A percentile compares a stretch with the other conserved stretches of the same genome.
Conservation (phyloP, 805 yeast species). For the Candida vaughaniae region DNA sequence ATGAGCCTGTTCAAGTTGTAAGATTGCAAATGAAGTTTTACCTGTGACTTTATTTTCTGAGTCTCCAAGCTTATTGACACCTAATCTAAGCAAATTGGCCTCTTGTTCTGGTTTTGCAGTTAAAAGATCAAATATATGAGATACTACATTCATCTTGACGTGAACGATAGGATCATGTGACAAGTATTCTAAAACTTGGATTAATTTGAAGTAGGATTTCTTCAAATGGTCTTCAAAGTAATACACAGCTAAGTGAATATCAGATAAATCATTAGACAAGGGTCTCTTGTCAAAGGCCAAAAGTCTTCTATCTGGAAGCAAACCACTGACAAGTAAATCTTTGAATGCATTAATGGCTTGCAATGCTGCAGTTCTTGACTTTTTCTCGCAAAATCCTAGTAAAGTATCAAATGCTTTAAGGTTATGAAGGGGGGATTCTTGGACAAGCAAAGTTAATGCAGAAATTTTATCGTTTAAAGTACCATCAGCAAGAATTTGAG, state of each 20-base stretch:
- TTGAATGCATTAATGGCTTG: slow-evolving; percentile 87
- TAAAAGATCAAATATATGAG: slow-evolving; percentile 76
- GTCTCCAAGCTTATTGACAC: slow-evolving; percentile 94
- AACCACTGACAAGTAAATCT: slow-evolving; percentile 81
- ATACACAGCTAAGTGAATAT: slow-evolving; percentile 62
- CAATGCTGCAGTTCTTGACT: slow-evolving; percentile 88
- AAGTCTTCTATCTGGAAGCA: slow-evolving; percentile 83
- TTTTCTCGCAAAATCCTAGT: slow-evolving; percentile 78
- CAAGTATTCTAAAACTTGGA: slow-evolving; percentile 73
- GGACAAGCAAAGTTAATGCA: slow-evolving; percentile 87
- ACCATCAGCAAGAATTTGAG: slow-evolving; percentile 88
- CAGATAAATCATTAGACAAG: slow-evolving; percentile 41
- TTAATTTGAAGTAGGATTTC: slow-evolving; percentile 67
- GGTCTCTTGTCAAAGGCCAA: slow-evolving; percentile 74
- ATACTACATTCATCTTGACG: slow-evolving; percentile 74
- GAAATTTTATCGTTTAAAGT: slow-evolving; percentile 93
- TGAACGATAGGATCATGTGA: slow-evolving; percentile 91
- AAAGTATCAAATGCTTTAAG: slow-evolving; percentile 79
- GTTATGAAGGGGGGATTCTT: slow-evolving; percentile 93
- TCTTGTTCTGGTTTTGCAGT: slow-evolving; percentile 95
- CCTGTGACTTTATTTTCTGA: slow-evolving; percentile 87
- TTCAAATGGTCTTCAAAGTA: slow-evolving; percentile 91
- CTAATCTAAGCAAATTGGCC: slow-evolving; percentile 80
- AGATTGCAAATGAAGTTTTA: slow-evolving; percentile 75
- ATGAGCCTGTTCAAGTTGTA: slow-evolving; percentile 83